phyloP scores from a whole-genome alignment of 2,329 filamentous ascomycete species.

The Hirsutella thompsonii region DNA sequence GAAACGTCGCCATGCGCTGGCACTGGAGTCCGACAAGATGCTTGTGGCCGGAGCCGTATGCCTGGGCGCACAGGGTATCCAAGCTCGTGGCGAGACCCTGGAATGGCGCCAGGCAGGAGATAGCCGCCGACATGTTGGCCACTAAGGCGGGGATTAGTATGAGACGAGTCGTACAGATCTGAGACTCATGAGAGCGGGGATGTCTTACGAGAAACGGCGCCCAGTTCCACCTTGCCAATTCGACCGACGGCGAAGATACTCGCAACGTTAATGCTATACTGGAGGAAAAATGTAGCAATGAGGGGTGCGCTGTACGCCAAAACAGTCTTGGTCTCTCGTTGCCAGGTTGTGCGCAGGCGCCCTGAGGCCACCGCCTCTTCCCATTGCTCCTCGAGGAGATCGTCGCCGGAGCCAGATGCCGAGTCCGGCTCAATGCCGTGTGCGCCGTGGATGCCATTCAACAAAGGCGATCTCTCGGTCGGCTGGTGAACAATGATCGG shows the following conservation, averaged over 20 bases:
- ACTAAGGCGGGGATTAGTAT: conserved; percentile 10
- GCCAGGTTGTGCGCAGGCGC: conserved; percentile 81
- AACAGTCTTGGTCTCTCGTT: conserved; percentile 75
- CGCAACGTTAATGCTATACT: conserved; percentile 75
- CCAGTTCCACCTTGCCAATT: conserved; percentile 50
- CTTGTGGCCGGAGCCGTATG: conserved; percentile 82
- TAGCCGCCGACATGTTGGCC: conserved; percentile 65
- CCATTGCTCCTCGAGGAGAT: conserved; percentile 56
- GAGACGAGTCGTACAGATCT: not conserved
- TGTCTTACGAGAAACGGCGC: conserved; percentile 24
- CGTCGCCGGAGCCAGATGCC: conserved; percentile 36
- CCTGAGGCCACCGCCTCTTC: conserved; percentile 72
- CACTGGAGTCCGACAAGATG: conserved; percentile 76
- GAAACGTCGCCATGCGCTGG: conserved; percentile 69
- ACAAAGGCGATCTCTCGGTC: conserved; percentile 27
- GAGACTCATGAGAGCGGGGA: not conserved
- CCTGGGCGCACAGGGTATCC: conserved; percentile 87
- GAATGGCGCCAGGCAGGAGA: conserved; percentile 64
- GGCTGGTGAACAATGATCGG: conserved; percentile 20
- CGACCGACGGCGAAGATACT: conserved; percentile 69
- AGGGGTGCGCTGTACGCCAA: conserved; percentile 57
- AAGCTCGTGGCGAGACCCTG: conserved; percentile 81
- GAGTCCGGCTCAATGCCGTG: conserved; percentile 13
- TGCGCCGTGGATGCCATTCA: conserved; percentile 8
- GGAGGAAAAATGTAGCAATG: conserved; percentile 59